These are phyloP conservation scores for Boletus bicolor DNA, from an alignment of 768 basidiomycete genomes.

Conservation along the genomic window DNA sequence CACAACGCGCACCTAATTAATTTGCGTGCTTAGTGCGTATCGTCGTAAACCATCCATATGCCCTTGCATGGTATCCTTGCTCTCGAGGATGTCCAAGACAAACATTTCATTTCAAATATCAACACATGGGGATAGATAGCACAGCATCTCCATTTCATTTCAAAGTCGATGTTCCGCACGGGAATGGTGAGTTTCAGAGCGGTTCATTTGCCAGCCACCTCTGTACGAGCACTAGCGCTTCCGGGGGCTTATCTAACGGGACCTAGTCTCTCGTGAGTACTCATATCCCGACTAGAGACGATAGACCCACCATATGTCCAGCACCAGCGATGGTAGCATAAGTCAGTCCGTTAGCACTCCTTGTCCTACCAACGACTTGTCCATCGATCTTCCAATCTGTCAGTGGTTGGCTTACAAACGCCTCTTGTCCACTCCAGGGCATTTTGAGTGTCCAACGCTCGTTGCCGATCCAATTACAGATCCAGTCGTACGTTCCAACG, in stretches of 20 bases:
- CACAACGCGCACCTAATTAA: not conserved
- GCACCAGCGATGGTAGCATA: conserved; percentile 60
- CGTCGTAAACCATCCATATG: not conserved
- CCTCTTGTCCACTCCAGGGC: conserved; percentile 60
- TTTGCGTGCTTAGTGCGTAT: not conserved
- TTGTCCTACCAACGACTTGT: conserved; percentile 47
- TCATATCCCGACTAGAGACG: not conserved
- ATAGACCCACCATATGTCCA: conserved; percentile 61
- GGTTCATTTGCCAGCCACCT: conserved; percentile 38
- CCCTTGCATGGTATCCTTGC: not conserved
- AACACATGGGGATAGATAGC: not conserved
- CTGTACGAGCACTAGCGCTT: conserved; percentile 45
- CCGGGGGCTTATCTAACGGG: conserved; percentile 57
- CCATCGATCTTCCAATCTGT: conserved; percentile 53
- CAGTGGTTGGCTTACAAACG: conserved; percentile 45
- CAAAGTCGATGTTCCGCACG: not conserved
- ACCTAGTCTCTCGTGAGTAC: conserved; percentile 31
- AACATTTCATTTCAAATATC: conserved; percentile 1
- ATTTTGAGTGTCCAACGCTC: conserved; percentile 67
- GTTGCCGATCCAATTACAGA: conserved; percentile 73
- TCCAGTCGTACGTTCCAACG: conserved; percentile 70
- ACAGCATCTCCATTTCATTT: not conserved
- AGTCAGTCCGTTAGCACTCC: conserved; percentile 53
- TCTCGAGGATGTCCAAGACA: not conserved
- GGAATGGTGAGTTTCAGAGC: conserved; percentile 3